These are phyloP conservation scores for Cercospora nicotianae DNA, from an alignment of 2,329 filamentous ascomycete genomes.

Conservation along the genomic window DNA sequence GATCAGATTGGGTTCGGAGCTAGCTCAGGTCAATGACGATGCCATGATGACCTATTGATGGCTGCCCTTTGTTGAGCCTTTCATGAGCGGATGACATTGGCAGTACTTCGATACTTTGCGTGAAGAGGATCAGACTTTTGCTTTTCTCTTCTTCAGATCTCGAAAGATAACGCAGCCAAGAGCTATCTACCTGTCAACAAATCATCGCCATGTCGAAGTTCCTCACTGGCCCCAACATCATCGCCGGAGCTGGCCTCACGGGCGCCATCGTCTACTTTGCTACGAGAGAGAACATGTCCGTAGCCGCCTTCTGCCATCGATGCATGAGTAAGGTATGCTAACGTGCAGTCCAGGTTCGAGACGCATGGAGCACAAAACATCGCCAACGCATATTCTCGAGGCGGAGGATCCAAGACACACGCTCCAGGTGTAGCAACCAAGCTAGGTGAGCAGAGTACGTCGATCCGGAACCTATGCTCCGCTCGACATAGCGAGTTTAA, in stretches of 20 bases:
- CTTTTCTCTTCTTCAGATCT: background rate
- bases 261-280: constrained; percentile 29
- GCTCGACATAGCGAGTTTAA: constrained; percentile 3
- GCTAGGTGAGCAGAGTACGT: constrained; percentile 31
- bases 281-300: constrained; percentile 9
- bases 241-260: constrained; percentile 32
- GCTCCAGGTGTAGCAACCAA: constrained; percentile 39
- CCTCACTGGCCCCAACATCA: constrained; percentile 33
- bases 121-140: constrained; percentile 5
- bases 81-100: background rate
- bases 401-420: constrained; percentile 39
- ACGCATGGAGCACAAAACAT: constrained; percentile 40
- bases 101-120: background rate
- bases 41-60: background rate
- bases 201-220: constrained; percentile 29
- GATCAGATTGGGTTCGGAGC: constrained; percentile 1
- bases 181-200: background rate
- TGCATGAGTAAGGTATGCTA: background rate
- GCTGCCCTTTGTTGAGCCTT: background rate
- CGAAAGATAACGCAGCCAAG: constrained; percentile 5
- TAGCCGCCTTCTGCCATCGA: background rate
- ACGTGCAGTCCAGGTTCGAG: constrained; percentile 30
- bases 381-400: constrained; percentile 37
- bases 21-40: constrained; percentile 10
- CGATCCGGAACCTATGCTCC: constrained; percentile 9